Conservation (phyloP, 1,139 yeast genomes). For the Scheffersomyces cryptocercus region DNA sequence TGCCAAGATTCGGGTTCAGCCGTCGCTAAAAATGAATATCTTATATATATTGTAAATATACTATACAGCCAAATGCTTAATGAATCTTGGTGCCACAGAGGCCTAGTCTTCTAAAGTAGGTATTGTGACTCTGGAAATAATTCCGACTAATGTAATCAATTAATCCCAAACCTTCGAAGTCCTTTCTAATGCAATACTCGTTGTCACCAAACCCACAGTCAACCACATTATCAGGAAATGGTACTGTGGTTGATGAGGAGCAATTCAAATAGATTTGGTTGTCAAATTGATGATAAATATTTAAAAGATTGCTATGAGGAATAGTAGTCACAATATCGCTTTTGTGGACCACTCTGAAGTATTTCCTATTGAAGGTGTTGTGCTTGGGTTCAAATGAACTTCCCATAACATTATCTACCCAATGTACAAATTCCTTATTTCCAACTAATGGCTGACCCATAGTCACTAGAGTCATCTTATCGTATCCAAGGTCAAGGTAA, state of each 20-base stretch:
- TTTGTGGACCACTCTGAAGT: slow-evolving; percentile 46
- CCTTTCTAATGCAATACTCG: slow-evolving; percentile 36
- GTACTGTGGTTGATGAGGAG: slow-evolving; percentile 26
- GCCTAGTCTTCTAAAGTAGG: slow-evolving; percentile 51
- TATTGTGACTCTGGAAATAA: slow-evolving; percentile 43
- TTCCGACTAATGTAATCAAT: slow-evolving; percentile 18
- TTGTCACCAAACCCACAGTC: slow-evolving; percentile 37
- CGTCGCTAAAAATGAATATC: slow-evolving; percentile 4
- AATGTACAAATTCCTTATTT: slow-evolving; percentile 37
- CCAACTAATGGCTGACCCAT: slow-evolving; percentile 58
- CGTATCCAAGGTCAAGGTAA: slow-evolving; percentile 36
- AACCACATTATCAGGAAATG: slow-evolving; percentile 29
- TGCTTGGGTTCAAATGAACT: slow-evolving; percentile 23
- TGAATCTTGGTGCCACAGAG: slow-evolving; percentile 36
- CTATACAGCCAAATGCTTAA: background rate
- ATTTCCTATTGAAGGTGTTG: slow-evolving; percentile 27
- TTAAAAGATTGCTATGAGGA: slow-evolving; percentile 32
- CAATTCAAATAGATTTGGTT: slow-evolving; percentile 50
- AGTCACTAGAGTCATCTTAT: slow-evolving; percentile 37
- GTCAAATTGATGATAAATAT: slow-evolving; percentile 38
- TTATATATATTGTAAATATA: background rate
- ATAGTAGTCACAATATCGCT: slow-evolving; percentile 47
- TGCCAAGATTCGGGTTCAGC: slow-evolving; percentile 41
- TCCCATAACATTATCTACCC: slow-evolving; percentile 39
- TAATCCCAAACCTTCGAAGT: slow-evolving; percentile 19